Conservation (phyloP, 2,329 filamentous ascomycete species). For the Neurospora crassa region DNA sequence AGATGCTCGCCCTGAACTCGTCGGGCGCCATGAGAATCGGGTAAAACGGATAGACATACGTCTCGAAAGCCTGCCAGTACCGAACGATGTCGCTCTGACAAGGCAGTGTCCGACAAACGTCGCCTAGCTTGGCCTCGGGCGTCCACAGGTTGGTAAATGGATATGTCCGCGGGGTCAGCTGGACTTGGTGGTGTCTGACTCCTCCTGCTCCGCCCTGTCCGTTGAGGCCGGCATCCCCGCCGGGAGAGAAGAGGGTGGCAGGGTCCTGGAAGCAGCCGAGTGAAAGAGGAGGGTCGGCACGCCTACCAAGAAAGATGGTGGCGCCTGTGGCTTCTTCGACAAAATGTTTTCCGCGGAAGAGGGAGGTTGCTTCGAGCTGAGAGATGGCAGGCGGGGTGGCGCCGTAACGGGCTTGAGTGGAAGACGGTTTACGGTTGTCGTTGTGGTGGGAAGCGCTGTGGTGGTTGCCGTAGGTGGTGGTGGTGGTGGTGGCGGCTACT, state of each 20-base stretch:
- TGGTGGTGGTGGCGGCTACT: not conserved
- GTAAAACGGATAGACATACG: slow-evolving; percentile 1
- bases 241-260: not conserved
- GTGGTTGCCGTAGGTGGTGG: not conserved
- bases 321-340: not conserved
- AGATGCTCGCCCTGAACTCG: not conserved
- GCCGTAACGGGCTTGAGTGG: not conserved
- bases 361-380: not conserved
- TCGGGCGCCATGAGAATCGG: not conserved
- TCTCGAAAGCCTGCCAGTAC: slow-evolving; percentile 2
- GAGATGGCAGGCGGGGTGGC: not conserved
- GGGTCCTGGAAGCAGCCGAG: not conserved
- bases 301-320: not conserved
- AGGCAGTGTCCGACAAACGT: not conserved
- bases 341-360: not conserved
- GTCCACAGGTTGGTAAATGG: slow-evolving; percentile 1
- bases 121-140: not conserved
- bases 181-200: not conserved
- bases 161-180: not conserved
- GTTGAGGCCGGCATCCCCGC: not conserved
- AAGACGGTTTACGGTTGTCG: not conserved
- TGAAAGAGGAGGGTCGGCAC: not conserved
- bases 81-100: not conserved
- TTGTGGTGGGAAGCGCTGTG: not conserved
- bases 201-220: not conserved